Percentiles rank a stretch among this genome's conserved stretches.
phyloP scores from a whole-genome alignment of 768 basidiomycete genomes.

The Fomitopsis pulvina region DNA sequence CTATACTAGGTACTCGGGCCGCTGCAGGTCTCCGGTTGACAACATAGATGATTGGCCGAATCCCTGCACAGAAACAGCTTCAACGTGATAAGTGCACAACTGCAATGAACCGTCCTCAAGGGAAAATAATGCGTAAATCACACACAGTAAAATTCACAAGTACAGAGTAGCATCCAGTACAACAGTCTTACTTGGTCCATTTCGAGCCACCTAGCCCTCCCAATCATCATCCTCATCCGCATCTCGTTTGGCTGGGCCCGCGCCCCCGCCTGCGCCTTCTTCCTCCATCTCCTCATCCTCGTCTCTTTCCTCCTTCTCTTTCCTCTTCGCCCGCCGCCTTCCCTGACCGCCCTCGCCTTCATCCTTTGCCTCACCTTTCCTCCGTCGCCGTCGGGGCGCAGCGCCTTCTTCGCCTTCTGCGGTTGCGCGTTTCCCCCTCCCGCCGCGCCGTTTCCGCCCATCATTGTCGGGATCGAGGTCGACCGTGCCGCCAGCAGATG shows the following conservation, averaged over 20 bases:
- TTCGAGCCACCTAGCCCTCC: slow-evolving; percentile 21
- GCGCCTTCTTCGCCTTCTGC: slow-evolving; percentile 30
- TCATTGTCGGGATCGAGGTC: slow-evolving; percentile 56
- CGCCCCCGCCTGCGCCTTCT: slow-evolving; percentile 22
- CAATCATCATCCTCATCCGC: slow-evolving; percentile 36
- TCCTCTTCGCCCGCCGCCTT: slow-evolving; percentile 33
- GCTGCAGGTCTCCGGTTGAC: neutral
- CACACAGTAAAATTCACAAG: neutral
- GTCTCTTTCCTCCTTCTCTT: slow-evolving; percentile 26
- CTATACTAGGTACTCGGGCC: neutral
- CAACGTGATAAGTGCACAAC: neutral
- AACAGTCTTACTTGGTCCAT: neutral
- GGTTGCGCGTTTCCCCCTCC: slow-evolving; percentile 38
- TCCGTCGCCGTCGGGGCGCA: slow-evolving; percentile 38
- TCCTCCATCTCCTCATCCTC: slow-evolving; percentile 39
- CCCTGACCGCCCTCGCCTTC: slow-evolving; percentile 27
- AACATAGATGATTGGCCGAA: neutral
- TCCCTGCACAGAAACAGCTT: neutral
- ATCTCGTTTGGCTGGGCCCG: neutral
- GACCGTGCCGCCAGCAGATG: slow-evolving; percentile 75
- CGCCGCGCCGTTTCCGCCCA: slow-evolving; percentile 54
- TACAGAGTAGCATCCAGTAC: no score
- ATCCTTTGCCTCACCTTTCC: slow-evolving; percentile 20
- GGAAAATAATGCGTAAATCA: slow-evolving; percentile 19
- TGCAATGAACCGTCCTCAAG: no score